Base-by-base conservation (phyloP, 2,329 filamentous ascomycete species). In the Botrytis tulipae region DNA sequence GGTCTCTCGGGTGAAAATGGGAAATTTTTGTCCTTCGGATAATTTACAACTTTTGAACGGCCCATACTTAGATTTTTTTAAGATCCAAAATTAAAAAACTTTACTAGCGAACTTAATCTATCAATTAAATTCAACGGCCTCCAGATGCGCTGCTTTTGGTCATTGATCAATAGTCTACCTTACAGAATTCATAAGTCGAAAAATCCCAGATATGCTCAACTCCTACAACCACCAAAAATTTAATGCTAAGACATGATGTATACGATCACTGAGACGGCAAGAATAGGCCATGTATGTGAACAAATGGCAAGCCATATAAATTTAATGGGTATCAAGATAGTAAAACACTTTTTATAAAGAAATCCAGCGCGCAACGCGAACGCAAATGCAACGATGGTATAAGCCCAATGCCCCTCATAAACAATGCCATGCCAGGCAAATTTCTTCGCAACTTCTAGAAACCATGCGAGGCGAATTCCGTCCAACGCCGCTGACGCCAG, bases 11-110 rank as follows among this genome's bases (percentile, higher is more conserved):
- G 48, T 16, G 25, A 7, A n/a, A n/a, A 54, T n/a, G 12, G 2
- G n/a, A 12, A n/a, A 8, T 5, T 3, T 14, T 16, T n/a, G 0
- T 16, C 5, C 25, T n/a, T 16, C 5, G 12, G 4, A n/a, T 9
- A 16, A 16, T 2, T 0, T 54, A 1, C 9, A n/a, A n/a, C 7
- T 2, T 51, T 51, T n/a, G 25, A 51, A n/a, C 48, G 2, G 12
- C 48, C 25, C 2, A 16, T 12, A 3, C 1, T 7, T n/a, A 3
- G 2, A 16, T n/a, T 14, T n/a, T n/a, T n/a, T 4, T 14, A 14
- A 14, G 22, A 14, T 6, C 5, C 4, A 4, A 51, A 5, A 14
- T 14, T 2, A 1, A n/a, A 5, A 9, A 4, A 25, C 22, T 25
- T 51, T 9, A 14, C 25, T 2, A n/a, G 25, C 12, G 1, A 12